Evolutionary conservation across 805 yeast genomes (phyloP), one percentile per base, ranked within the genome.

Genomic region (Blastobotrys mokoenaii): DNA sequence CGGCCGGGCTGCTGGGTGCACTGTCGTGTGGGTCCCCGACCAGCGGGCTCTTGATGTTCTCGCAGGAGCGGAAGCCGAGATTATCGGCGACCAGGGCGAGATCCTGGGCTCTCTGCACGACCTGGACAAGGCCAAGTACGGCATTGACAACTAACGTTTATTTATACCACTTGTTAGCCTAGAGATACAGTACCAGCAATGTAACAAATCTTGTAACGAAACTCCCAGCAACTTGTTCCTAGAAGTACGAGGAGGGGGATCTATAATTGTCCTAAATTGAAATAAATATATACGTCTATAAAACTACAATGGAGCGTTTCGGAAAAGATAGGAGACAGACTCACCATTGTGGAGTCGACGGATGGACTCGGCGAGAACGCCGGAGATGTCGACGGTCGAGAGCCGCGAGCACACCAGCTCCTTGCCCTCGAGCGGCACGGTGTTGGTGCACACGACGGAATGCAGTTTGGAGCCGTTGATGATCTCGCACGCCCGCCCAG

Each of bases 291-390:
- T 7, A 25, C 3, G 14, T 17, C 18, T 38, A 2, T 22, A 3
- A 53, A 51, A 14, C 48, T 53, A 63, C 33, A 62, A 41, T 37
- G 79, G 78, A 27, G 77, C 82, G 54, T 87, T 79, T 48, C 78
- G 79, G 69, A 89, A 90, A 57, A 89, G 70, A 65, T 87, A 90
- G 1, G 95, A 84, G 35, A 89, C 88, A 63, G 90, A 81, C 68
- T 93, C 98, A 60, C 98, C 98, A 62, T 93, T 90, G 64, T 93
- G 98, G 57, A 93, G 72, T 58, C 98, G 78, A 66, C 98, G 79
- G 46, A 93, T 84, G 38, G 95, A 86, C 66, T 93, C 98, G 11
- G 97, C 97, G 51, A 93, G 68, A 15, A 84, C 84, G 12, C 89
- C 84, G 56, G 89, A 77, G 48, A 93, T 79, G 63, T 93, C 98